Evolutionary conservation across 371 early-diverging fungal genomes (phyloP).

Genomic region (Apophysomyces variabilis): DNA sequence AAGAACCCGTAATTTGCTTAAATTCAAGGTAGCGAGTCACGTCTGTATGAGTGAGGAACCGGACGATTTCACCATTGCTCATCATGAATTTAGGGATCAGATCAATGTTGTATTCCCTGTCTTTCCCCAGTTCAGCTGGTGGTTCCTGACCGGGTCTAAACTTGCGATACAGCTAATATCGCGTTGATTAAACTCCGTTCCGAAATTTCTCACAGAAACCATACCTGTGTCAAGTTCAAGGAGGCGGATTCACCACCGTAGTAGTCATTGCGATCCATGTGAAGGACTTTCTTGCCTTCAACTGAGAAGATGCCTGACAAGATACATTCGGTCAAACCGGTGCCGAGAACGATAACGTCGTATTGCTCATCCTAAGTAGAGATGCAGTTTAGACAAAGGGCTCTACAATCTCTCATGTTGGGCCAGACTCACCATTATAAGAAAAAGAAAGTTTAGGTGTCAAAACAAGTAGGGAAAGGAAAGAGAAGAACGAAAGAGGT

Average conservation of each 20-base stretch:
- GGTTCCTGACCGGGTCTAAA: conserved; percentile 78
- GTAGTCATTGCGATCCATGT: conserved; percentile 98
- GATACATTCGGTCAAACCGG: conserved; percentile 99
- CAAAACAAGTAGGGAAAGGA: conserved; percentile 18
- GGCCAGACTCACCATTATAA: conserved; percentile 3
- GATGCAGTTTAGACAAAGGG: too few relatives aligned
- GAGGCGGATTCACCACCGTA: conserved; percentile 98
- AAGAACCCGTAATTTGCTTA: conserved; percentile 96
- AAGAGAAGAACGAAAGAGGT: not conserved
- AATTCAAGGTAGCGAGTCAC: conserved; percentile 98
- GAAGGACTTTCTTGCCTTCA: conserved; percentile 98
- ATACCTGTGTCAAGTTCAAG: conserved; percentile 91
- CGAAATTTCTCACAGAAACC: conserved; percentile 7
- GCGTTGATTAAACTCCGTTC: not conserved
- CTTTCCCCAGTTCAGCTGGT: conserved; percentile 75
- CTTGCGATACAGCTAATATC: conserved; percentile 79
- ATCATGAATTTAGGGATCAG: conserved; percentile 99
- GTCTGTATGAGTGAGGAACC: conserved; percentile 90
- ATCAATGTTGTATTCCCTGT: conserved; percentile 98
- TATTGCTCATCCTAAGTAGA: conserved; percentile 80
- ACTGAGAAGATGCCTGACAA: conserved; percentile 97
- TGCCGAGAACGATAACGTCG: conserved; percentile 98
- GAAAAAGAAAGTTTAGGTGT: conserved; percentile 5
- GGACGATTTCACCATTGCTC: conserved; percentile 93
- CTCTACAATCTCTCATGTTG: not conserved